These are phyloP conservation scores for Piromyces finnis DNA, from an alignment of 192 early-diverging fungal genomes.

Conservation along the genomic window DNA sequence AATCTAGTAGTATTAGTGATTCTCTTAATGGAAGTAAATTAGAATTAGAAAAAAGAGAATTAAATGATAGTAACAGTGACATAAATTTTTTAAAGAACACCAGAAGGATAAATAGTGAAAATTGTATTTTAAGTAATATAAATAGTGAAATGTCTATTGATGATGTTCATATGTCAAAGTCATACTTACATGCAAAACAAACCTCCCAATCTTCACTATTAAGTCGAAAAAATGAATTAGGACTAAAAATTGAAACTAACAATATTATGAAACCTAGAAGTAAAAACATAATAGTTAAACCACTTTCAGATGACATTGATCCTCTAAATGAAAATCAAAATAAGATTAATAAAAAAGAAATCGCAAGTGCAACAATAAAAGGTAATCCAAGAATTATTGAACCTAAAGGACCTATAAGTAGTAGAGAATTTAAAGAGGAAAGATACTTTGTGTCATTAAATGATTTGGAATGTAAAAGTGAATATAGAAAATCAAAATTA, in stretches of 20 bases:
- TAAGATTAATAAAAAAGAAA: not conserved
- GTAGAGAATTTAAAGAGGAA: not conserved
- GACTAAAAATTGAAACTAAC: not conserved
- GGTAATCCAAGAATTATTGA: not conserved
- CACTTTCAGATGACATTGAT: not conserved
- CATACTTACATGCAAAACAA: not conserved
- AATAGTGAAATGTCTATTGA: not conserved
- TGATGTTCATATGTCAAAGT: not conserved
- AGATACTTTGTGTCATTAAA: not conserved
- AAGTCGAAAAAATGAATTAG: not conserved
- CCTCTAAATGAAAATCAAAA: not conserved
- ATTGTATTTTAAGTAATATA: too few relatives aligned
- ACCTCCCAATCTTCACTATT: not conserved
- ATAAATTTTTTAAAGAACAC: too few relatives aligned
- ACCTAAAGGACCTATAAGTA: not conserved
- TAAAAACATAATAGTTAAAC: not conserved
- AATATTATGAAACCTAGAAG: not conserved
- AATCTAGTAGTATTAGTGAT: not conserved
- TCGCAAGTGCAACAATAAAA: not conserved
- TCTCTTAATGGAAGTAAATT: not conserved
- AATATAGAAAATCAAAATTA: not conserved
- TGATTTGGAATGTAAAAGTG: not conserved
- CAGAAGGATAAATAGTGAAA: not conserved
- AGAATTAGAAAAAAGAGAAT: not conserved
- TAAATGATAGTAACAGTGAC: too few relatives aligned